Evolutionary conservation across 108 stramenopile species (phyloP), one percentile per base, ranked within the genome.

Genomic region (Pseudonitzschia multiseries): DNA sequence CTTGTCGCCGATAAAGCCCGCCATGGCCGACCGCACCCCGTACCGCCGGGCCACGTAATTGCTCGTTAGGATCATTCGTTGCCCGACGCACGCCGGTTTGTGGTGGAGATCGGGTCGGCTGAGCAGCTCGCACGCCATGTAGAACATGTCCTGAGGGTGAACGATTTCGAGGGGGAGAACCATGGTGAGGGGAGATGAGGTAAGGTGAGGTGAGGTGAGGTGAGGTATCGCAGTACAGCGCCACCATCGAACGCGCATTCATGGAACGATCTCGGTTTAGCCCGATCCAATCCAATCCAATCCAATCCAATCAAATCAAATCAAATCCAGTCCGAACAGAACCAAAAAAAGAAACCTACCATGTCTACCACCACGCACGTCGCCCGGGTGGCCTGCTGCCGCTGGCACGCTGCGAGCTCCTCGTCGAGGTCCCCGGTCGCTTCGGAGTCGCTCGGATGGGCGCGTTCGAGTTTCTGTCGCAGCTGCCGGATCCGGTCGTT

Each of bases 21-120:
- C 96, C 99, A 99, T 98, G 20, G 98, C 99, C n/a, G 89, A 86
- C 1, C 99, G 86, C 22, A 99, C 99, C 29, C 97, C 97, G 72
- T 89, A 98, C 44, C 84, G 75, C 15, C 99, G 59, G 2, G 99
- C 99, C 10, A 73, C 77, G 70, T 99, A 99, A 79, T 98, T 98
- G 57, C 93, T 81, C 3, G 99, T 99, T 20, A 77, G 72, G 43
- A 99, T 94, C 96, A 99, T 97, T 21, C 81, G 80, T 27, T 74
- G 78, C 0, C 99, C 99, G 13, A 99, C 97, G 18, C 92, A 95
- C 12, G 94, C 86, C 1, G 99, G 99, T 44, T 87, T 77, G 60
- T 89, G 72, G 8, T 74, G 67, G n/a, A 99, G 84, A n/a, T 93
- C 81, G n/a, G 96, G 96, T 48, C 80, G 70, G 5, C 81, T 73